Percentiles rank a stretch among this genome's conserved stretches.
Conservation (phyloP, 1,284 basidiomycete species). For the Tranzscheliella williamsii region DNA sequence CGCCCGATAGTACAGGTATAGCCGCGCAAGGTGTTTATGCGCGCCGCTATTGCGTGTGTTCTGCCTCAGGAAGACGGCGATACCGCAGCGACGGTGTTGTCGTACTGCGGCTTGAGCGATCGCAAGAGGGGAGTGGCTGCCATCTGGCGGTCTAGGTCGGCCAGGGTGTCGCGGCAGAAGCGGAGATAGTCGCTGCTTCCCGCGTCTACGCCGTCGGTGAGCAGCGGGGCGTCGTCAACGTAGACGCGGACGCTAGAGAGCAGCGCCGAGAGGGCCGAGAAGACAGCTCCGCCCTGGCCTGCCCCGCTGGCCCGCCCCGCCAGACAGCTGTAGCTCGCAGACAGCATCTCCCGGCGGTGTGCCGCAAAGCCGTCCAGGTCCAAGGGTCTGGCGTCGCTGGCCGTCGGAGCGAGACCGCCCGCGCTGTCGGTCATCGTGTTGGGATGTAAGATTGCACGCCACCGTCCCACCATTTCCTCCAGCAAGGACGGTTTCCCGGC, state of each 20-base stretch:
- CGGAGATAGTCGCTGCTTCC: neutral
- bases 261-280: constrained; percentile 26
- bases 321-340: neutral
- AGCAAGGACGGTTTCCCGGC: neutral
- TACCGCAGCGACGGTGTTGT: neutral
- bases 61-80: no score
- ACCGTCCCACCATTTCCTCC: no score
- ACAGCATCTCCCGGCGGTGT: constrained; percentile 3
- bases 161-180: neutral
- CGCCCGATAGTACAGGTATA: no score
- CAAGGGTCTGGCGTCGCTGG: no score
- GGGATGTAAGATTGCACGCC: no score
- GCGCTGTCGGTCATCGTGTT: no score
- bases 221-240: constrained; percentile 20
- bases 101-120: neutral
- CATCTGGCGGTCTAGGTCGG: neutral
- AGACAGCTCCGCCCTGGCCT: constrained; percentile 9
- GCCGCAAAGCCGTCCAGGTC: constrained; percentile 13
- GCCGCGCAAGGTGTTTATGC: no score
- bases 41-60: no score
- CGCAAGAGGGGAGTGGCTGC: neutral
- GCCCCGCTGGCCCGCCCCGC: neutral
- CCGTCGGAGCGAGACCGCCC: no score
- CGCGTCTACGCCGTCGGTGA: neutral
- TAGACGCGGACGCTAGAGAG: constrained; percentile 25